Percentiles rank a stretch among this genome's conserved stretches.
Conservation (phyloP, 2,329 filamentous ascomycete genomes). For the Neopestalotiopsis sp. region DNA sequence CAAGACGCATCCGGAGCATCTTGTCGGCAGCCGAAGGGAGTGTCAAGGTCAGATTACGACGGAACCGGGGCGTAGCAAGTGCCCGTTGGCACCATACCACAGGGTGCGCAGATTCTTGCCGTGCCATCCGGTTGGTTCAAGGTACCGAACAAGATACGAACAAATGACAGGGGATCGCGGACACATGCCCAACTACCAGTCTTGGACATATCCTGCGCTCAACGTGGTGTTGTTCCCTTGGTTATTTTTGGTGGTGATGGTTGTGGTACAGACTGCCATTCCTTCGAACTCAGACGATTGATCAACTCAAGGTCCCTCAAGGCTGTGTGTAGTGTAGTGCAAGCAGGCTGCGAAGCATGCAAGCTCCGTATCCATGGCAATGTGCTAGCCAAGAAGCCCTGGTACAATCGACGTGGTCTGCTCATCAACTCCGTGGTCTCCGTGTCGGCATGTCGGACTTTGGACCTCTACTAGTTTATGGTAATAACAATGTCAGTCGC, state of each 20-base stretch:
- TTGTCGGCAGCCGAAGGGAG: not conserved
- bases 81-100: not conserved
- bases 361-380: not conserved
- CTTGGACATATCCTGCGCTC: not conserved
- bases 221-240: not conserved
- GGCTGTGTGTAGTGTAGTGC: not conserved
- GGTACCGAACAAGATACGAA: not conserved
- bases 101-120: not conserved
- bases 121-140: slow-evolving; percentile 3
- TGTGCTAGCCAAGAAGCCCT: not conserved
- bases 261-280: not conserved
- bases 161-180: not conserved
- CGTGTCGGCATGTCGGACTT: not conserved
- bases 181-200: not conserved
- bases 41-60: slow-evolving; percentile 1
- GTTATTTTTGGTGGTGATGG: not conserved
- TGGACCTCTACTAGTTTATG: not conserved
- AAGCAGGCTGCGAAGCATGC: not conserved
- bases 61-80: not conserved
- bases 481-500: not conserved
- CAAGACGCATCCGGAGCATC: not conserved
- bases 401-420: not conserved
- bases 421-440: not conserved
- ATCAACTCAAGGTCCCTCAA: not conserved
- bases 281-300: not conserved